phyloP scores from a whole-genome alignment of 768 basidiomycete species.

The Tephrocybe sp. region DNA sequence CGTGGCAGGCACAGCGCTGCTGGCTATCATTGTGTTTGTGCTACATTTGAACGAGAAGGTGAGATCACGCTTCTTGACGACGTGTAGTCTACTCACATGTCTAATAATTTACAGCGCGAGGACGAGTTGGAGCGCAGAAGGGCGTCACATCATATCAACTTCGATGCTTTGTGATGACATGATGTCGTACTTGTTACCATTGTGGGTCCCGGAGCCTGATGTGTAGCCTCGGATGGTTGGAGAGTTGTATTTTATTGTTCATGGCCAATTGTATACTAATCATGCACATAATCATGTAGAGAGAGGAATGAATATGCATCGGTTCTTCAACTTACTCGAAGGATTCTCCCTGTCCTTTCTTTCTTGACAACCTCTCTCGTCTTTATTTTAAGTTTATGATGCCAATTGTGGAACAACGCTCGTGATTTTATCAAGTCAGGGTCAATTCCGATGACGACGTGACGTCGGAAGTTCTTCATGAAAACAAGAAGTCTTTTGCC shows the following conservation, averaged over 20 bases:
- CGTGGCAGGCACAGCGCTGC: constrained; percentile 64
- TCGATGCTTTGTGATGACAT: constrained; percentile 77
- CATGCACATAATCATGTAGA: constrained; percentile 5
- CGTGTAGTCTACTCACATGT: constrained; percentile 4
- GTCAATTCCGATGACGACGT: neutral
- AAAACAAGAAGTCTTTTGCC: constrained; percentile 2
- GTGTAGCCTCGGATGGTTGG: neutral
- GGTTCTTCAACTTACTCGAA: too few relatives aligned
- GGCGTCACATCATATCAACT: constrained; percentile 95
- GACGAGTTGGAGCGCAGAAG: constrained; percentile 90
- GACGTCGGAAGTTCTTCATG: neutral
- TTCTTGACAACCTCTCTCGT: too few relatives aligned
- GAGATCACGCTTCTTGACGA: constrained; percentile 22
- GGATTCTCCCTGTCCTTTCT: neutral
- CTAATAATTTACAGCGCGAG: constrained; percentile 60
- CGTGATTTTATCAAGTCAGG: too few relatives aligned
- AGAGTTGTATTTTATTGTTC: constrained; percentile 16
- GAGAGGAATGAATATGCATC: too few relatives aligned
- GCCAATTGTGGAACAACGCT: too few relatives aligned
- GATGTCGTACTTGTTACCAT: neutral
- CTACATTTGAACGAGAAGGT: constrained; percentile 95
- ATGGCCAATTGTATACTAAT: constrained; percentile 15
- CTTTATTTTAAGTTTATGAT: too few relatives aligned
- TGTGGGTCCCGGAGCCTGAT: neutral
- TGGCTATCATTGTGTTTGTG: constrained; percentile 83